Evolutionary conservation across 192 early-diverging fungal genomes (phyloP), one percentile per base, ranked within the genome.

Genomic region (Spizellomyces sp.): DNA sequence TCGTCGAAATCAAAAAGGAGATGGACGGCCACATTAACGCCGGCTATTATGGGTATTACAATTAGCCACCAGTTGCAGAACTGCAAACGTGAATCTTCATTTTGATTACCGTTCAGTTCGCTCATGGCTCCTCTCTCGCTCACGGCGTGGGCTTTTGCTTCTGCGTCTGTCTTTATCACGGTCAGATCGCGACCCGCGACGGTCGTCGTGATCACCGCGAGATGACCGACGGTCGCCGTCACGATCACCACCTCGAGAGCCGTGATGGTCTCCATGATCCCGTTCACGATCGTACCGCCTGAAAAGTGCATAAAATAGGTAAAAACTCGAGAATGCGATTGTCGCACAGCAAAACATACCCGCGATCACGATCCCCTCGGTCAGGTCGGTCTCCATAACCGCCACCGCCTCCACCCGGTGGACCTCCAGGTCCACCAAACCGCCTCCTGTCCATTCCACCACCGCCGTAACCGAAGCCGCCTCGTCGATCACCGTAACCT

Each of bases 331-430:
- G 22, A 56, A 56, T 21, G 27, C 3, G 27, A 58, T 67, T 9
- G 19, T 27, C 12, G 7, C 6, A 58, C 52, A 21, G 50, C 48
- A 12, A 41, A 47, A 19, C 52, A 57, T 56, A 56, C 17, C 59
- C 59, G 17, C 59, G 59, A 15, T 64, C 70, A 6, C 65, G 43
- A 55, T 50, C 43, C 17, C 69, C 17, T 15, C 41, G 67, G 17
- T 41, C 65, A 12, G 74, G 70, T 3, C 75, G 64, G 54, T 54
- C 71, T n/a, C 72, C 64, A 54, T 70, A 75, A 52, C 84, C 54
- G 50, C 84, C 77, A 61, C 81, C 82, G 12, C 84, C 82, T 9
- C 82, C 78, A 14, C 82, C 75, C 22, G 77, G 69, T 62, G 82
- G 75, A 8, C 81, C 83, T 21, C 84, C 79, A 8, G 79, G 74